Base-by-base conservation (phyloP, 169 alveolate species). In the Cryptosporidium andersoni region DNA sequence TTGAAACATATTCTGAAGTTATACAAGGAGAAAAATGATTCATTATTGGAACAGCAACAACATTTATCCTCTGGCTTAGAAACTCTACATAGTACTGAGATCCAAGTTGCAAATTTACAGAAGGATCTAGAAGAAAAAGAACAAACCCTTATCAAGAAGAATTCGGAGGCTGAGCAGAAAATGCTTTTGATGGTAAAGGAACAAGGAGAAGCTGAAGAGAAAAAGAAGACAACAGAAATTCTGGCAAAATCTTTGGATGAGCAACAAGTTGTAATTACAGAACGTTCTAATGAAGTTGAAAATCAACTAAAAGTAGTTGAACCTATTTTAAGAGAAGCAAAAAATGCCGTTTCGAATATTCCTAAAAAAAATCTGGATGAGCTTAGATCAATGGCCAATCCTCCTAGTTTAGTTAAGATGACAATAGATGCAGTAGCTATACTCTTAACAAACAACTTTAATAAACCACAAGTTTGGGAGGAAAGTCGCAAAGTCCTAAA, bases 21-120 rank as follows among this genome's bases (percentile, higher is more conserved):
- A 80, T 92, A 94, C 62, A 92, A 88, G 7, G 97, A 95, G 80
- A 96, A 97, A 91, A 93, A 91, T 66, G 97, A 95, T 25, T 96
- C 95, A 65, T 92, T 96, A 45, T 90, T 94, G 66, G 99, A 95
- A 85, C 98, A 97, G 81, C 95, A 96, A 85, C 90, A 56, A 64
- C 99, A 97, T 82, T 91, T 97, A 47, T 94, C 95, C 67, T 95
- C 94, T 40, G 99, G 99, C 80, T 91, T 98, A 4, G 98, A 97
- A 60, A 98, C 97, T 67, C 93, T 98, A 36, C 91, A 92, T 49
- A 95, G 95, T 74, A 96, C 99, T 9, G 98, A 97, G 89, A 81
- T 90, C 34, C 94, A 94, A 66, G 99, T 98, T 8, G 95, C 92
- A 6, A 96, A 95, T 51, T 89, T 97, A 89, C 93, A 97, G 74